Base-by-base conservation (phyloP, 306 rosid genomes). In the Lablab purpureus region DNA sequence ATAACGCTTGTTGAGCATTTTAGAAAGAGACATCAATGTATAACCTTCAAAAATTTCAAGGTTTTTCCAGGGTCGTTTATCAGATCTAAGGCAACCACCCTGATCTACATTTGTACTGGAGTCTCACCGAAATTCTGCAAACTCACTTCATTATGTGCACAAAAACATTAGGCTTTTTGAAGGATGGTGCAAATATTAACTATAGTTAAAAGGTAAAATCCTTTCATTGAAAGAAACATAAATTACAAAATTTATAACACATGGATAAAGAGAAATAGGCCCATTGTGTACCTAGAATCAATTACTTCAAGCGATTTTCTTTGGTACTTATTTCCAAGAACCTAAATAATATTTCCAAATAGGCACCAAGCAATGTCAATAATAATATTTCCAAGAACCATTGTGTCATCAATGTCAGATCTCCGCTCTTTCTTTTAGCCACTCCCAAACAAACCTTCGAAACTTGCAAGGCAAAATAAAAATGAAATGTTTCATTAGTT, bases 11-110 rank as follows among this genome's bases (percentile, higher is more conserved):
- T 8, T 22, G 46, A 82, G 59, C 30, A 58, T 60, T 80, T 50
- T 69, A 77, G 45, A 23, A 78, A 15, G 40, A 5, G 70, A 54
- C 36, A 52, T 37, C 23, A 76, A 51, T n/a, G 75, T n/a, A n/a
- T 78, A 79, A 91, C 99, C 99, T 91, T 95, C 85, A n/a, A 87
- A 81, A 71, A 95, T 95, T 67, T 92, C 94, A 71, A 91, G 99
- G 75, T 88, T 92, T 86, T 88, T 91, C 99, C 99, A 95, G 15
- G 99, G 99, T 21, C 99, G 98, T 85, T 92, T 95, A 78, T 92
- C 99, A 52, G 99, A 95, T 77, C 85, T 92, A 83, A 92, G 97
- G 78, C 99, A 95, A 70, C 98, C 99, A 41, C 94, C 98, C 82
- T 83, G 85, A 85, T 91, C 96, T 67, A 89, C 90, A 83, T 98